Base-by-base conservation (phyloP, 2,329 filamentous ascomycete genomes). In the Teratosphaeria zuluensis region DNA sequence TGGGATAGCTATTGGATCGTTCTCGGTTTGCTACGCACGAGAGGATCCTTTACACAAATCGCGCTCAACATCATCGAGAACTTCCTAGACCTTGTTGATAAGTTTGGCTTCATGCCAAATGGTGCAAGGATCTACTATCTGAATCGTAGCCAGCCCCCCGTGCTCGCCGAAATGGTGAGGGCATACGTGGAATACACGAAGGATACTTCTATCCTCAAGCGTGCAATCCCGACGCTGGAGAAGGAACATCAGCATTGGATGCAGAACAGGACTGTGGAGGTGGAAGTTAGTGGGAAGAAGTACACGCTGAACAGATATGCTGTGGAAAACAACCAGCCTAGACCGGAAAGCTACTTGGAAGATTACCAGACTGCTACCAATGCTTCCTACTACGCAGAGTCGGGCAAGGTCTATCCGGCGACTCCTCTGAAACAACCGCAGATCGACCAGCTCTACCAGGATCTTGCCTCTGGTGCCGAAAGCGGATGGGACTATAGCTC, bases 1-100 rank as follows among this genome's bases (percentile, higher is more conserved):
- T 88, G 85, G 85, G 84, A 88, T 69, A 84, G 83, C 33, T 87
- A 81, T 73, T 87, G 83, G 84, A 85, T 87, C 54, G 65, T 88
- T 53, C 81, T 86, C 71, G 85, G 85, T 28, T 76, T 88, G 28
- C 72, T 88, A 35, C 80, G 85, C 53, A 87, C 84, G 0, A 80
- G 83, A 16, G 85, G 85, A 42, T 79, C 80, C 52, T 88, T 87
- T 62, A 80, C 80, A 6, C 71, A 81, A 35, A 85, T 88, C 60
- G 81, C 84, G 3, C 79, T 78, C 67, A 86, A 88, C 70, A 85
- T 83, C 32, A 85, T 88, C 61, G 84, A 87, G 66, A 88, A 88
- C 68, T 88, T 88, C 64, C 73, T 87, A 11, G 85, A 88, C 64
- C 76, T 87, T 42, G 79, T 88, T 3, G 83, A 87, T 11, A 70